Evolutionary conservation across 2,329 filamentous ascomycete species (phyloP).

Genomic region (Trichoderma cornu-damae): DNA sequence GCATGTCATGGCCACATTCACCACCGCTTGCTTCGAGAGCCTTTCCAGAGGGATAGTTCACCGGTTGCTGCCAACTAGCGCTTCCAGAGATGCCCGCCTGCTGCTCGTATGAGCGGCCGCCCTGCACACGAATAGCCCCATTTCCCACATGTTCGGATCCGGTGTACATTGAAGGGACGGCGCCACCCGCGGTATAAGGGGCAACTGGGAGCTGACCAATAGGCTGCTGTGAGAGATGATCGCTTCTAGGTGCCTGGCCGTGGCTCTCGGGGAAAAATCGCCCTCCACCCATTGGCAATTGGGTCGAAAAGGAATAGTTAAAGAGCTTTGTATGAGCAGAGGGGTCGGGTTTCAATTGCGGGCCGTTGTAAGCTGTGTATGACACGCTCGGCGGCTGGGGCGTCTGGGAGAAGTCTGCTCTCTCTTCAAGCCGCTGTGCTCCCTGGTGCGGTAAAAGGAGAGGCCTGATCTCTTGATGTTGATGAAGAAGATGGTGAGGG

Average conservation of each 20-base stretch:
- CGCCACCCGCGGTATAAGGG: not conserved
- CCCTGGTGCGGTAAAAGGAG: not conserved
- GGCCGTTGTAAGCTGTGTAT: not conserved
- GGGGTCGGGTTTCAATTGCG: not conserved
- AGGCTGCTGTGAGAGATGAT: not conserved
- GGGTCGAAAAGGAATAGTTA: not conserved
- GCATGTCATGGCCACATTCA: not conserved
- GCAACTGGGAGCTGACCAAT: not conserved
- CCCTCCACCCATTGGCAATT: conserved; percentile 9
- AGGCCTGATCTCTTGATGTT: not conserved
- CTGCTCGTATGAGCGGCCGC: not conserved
- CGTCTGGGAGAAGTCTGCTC: not conserved
- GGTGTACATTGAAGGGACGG: not conserved
- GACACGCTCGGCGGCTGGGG: not conserved
- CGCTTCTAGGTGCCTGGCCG: not conserved
- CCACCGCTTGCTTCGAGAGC: not conserved
- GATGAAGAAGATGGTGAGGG: not conserved
- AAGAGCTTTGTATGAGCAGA: not conserved
- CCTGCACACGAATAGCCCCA: not conserved
- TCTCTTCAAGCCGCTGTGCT: not conserved
- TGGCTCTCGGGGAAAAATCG: not conserved
- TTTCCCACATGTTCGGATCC: not conserved
- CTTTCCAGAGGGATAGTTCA: not conserved
- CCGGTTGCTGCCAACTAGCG: not conserved
- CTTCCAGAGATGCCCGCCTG: not conserved